These are phyloP conservation scores for Xanthoconium purpureum DNA, from an alignment of 768 basidiomycete species.

Conservation along the genomic window DNA sequence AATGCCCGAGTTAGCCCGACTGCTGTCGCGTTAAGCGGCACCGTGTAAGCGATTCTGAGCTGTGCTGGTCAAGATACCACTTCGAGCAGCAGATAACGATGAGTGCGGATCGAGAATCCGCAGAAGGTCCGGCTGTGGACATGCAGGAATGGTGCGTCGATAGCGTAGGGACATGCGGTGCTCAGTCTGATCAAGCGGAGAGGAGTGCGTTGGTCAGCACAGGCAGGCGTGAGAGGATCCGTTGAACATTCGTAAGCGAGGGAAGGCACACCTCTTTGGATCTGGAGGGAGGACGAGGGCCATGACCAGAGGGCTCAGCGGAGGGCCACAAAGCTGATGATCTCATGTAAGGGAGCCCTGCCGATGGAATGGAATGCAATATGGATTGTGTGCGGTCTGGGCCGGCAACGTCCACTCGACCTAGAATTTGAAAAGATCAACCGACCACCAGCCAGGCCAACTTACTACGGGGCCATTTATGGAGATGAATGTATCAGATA, in stretches of 20 bases:
- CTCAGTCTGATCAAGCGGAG: background rate
- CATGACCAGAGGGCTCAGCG: background rate
- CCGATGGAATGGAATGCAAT: background rate
- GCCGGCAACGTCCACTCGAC: background rate
- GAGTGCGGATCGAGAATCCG: background rate
- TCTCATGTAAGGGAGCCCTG: background rate
- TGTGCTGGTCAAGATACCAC: background rate
- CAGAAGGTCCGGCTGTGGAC: slow-evolving; percentile 9
- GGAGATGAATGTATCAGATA: background rate
- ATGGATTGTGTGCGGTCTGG: background rate
- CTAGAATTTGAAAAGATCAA: background rate
- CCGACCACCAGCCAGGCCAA: background rate
- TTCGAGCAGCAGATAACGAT: background rate
- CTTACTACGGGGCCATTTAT: background rate
- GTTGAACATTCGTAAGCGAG: slow-evolving; percentile 4
- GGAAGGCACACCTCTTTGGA: slow-evolving; percentile 1
- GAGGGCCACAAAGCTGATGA: slow-evolving; percentile 10
- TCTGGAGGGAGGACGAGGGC: background rate
- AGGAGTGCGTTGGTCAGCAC: background rate
- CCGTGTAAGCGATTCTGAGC: background rate
- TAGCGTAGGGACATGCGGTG: slow-evolving; percentile 10
- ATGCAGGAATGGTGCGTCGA: slow-evolving; percentile 23
- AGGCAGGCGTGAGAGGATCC: slow-evolving; percentile 11
- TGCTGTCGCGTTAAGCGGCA: background rate
- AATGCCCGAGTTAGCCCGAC: background rate